These are phyloP conservation scores for Candida tallmaniae DNA, from an alignment of 805 yeast genomes.

Conservation along the genomic window DNA sequence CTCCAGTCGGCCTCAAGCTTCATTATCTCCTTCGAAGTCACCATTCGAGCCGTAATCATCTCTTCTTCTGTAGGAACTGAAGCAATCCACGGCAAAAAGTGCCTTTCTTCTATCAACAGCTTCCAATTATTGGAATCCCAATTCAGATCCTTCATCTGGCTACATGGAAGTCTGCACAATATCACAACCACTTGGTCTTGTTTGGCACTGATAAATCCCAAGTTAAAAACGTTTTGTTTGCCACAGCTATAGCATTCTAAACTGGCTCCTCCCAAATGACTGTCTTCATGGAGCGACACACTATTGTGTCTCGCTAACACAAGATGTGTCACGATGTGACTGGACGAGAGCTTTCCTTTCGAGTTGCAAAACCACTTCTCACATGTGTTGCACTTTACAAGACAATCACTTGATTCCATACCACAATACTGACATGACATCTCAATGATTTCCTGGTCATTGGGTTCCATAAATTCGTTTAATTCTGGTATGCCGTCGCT, in stretches of 20 bases:
- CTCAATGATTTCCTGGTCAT: too few species aligned
- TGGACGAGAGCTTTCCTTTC: conserved; percentile 46
- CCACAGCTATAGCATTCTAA: conserved; percentile 93
- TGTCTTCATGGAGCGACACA: conserved; percentile 71
- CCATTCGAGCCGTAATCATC: conserved; percentile 47
- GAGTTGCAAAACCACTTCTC: conserved; percentile 89
- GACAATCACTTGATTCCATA: conserved; percentile 55
- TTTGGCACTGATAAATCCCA: conserved; percentile 87
- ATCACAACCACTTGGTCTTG: conserved; percentile 82
- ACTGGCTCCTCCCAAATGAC: conserved; percentile 81
- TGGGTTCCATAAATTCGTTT: too few species aligned
- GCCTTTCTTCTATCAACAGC: conserved; percentile 74
- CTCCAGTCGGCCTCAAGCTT: conserved; percentile 82
- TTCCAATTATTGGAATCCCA: conserved; percentile 93
- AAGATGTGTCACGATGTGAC: conserved; percentile 83
- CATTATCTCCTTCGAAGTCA: conserved; percentile 60
- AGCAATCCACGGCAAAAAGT: conserved; percentile 79
- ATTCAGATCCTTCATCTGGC: conserved; percentile 64
- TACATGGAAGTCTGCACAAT: conserved; percentile 84
- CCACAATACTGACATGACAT: conserved; percentile 68
- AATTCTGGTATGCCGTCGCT: too few species aligned
- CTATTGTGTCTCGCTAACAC: conserved; percentile 73
- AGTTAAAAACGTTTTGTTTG: conserved; percentile 65
- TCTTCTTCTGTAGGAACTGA: conserved; percentile 65
- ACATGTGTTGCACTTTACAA: conserved; percentile 74